phyloP scores from a whole-genome alignment of 2,329 filamentous ascomycete species.

The Aspergillus neoniger region DNA sequence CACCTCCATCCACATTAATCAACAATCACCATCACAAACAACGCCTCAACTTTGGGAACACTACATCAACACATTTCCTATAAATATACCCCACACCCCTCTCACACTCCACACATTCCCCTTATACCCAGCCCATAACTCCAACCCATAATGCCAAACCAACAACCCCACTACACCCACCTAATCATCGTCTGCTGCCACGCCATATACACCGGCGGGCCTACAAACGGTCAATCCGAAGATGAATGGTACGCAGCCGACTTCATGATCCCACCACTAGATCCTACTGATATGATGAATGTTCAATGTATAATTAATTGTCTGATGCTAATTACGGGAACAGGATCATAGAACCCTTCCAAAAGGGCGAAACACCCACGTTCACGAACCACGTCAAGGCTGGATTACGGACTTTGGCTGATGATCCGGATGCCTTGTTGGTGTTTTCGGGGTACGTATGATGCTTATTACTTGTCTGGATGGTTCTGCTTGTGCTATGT shows the following conservation, averaged over 20 bases:
- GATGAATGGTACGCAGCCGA: slow-evolving; percentile 56
- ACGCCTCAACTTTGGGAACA: too few relatives aligned
- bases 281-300: background rate
- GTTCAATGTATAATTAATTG: too few relatives aligned
- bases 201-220: slow-evolving; percentile 70
- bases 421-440: slow-evolving; percentile 55
- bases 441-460: slow-evolving; percentile 69
- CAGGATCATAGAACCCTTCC: slow-evolving; percentile 74
- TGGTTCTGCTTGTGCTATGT: too few relatives aligned
- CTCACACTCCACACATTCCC: background rate
- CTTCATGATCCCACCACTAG: background rate
- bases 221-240: slow-evolving; percentile 55
- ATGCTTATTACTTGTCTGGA: background rate
- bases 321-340: background rate
- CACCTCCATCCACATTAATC: too few relatives aligned
- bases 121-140: background rate
- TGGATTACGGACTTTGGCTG: slow-evolving; percentile 58
- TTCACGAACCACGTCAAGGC: slow-evolving; percentile 75
- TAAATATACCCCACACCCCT: background rate
- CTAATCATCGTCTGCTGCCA: slow-evolving; percentile 84
- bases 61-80: background rate
- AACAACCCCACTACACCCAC: slow-evolving; percentile 41
- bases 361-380: slow-evolving; percentile 74
- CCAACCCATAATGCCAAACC: background rate
- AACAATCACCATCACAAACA: too few relatives aligned